A percentile compares a stretch with the other conserved stretches of the same genome.
These are phyloP conservation scores for Zostera marina DNA, from an alignment of 116 monocot genomes.

Conservation along the genomic window DNA sequence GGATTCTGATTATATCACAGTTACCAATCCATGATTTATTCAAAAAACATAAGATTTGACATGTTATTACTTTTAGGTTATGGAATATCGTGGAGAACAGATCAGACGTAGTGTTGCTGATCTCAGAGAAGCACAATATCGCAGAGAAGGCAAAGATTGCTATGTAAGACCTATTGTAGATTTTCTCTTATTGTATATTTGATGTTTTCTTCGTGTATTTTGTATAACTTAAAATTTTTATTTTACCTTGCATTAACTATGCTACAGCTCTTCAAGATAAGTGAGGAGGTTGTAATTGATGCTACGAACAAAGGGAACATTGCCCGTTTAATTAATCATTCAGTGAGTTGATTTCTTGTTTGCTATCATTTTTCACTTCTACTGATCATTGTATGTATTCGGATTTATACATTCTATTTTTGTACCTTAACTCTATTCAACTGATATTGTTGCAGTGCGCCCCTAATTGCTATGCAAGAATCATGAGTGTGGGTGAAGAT, in stretches of 20 bases:
- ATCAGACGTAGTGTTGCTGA: slow-evolving; percentile 77
- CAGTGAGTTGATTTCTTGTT: slow-evolving; percentile 25
- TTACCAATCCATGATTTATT: too few species aligned
- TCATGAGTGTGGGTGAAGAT: slow-evolving; percentile 64
- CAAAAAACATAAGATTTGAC: neutral
- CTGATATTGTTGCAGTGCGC: slow-evolving; percentile 42
- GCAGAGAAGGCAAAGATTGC: slow-evolving; percentile 64
- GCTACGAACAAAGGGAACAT: slow-evolving; percentile 90
- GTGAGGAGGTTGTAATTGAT: slow-evolving; percentile 86
- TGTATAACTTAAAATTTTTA: too few species aligned
- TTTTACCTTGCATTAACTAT: neutral
- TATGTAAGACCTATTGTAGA: slow-evolving; percentile 35
- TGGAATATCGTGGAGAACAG: slow-evolving; percentile 83
- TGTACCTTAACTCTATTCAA: neutral
- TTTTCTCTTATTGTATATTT: neutral
- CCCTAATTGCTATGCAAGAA: slow-evolving; percentile 97
- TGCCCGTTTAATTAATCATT: slow-evolving; percentile 86
- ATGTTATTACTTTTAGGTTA: slow-evolving; percentile 25
- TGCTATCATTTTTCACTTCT: neutral
- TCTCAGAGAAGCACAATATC: slow-evolving; percentile 66
- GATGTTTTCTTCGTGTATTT: neutral
- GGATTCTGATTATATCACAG: too few species aligned
- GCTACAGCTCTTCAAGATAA: slow-evolving; percentile 81
- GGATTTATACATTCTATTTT: neutral
- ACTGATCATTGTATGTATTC: neutral